A percentile compares a stretch with the other conserved stretches of the same genome.
Conservation (phyloP, 1,284 basidiomycete genomes). For the Naganishia cerealis region DNA sequence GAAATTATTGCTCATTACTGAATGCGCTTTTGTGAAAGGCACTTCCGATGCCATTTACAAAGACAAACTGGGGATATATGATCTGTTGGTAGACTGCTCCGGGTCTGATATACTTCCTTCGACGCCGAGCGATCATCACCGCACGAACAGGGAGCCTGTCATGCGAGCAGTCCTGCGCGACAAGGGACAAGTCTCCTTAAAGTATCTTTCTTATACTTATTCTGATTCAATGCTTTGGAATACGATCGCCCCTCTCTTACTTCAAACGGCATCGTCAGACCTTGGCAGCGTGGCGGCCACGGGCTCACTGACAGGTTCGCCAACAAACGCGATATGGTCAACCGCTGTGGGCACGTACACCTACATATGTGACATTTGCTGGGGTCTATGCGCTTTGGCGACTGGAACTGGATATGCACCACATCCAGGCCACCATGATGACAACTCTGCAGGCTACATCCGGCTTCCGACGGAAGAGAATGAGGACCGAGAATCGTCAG, state of each 20-base stretch:
- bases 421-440: not conserved
- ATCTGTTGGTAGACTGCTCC: slow-evolving; percentile 33
- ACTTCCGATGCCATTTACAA: slow-evolving; percentile 36
- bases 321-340: slow-evolving; percentile 24
- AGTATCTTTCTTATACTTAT: slow-evolving; percentile 27
- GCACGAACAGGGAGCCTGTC: slow-evolving; percentile 6
- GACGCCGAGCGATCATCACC: not conserved
- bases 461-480: slow-evolving; percentile 20
- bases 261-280: not conserved
- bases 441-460: slow-evolving; percentile 15
- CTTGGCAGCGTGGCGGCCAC: not conserved
- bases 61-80: slow-evolving; percentile 31
- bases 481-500: not conserved
- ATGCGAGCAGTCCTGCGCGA: slow-evolving; percentile 28
- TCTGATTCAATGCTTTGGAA: slow-evolving; percentile 30
- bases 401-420: slow-evolving; percentile 22
- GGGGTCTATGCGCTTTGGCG: slow-evolving; percentile 34
- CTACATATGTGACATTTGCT: slow-evolving; percentile 34
- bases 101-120: slow-evolving; percentile 8
- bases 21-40: slow-evolving; percentile 7
- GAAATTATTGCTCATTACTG: not conserved
- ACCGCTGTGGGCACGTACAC: slow-evolving; percentile 29
- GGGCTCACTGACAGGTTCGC: not conserved
- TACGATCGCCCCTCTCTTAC: slow-evolving; percentile 8
- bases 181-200: slow-evolving; percentile 12